Base-by-base conservation (phyloP, 352 stramenopile species). In the Globisporangium nunn region DNA sequence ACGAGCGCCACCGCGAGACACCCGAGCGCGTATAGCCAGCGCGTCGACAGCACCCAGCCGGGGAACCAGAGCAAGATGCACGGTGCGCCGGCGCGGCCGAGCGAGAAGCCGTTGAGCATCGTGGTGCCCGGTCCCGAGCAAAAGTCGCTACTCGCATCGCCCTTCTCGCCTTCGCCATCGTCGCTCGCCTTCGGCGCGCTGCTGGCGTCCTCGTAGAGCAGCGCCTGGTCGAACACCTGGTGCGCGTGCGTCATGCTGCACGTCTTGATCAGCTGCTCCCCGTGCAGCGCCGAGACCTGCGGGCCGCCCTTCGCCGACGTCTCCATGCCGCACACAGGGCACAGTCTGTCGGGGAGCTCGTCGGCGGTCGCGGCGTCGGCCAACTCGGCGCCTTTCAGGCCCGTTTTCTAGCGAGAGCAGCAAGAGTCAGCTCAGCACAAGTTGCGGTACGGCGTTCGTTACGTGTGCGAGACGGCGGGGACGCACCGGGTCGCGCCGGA, bases 21-120 rank as follows among this genome's bases (percentile, higher is more conserved):
- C 4, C 75, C 78, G 14, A 78, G 54, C 8, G 81, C 50, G 62
- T 87, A 90, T 10, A 68, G 66, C 58, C 68, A 63, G 7, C 64
- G 70, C 31, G 80, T 84, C 41, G 76, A 74, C 35, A 90, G 61
- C 31, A 88, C 70, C 80, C 80, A 90, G 14, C 75, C 77, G 51
- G 77, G 75, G 55, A 90, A 90, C 80, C 80, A 90, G 33, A 90
- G 70, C 58, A 88, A 43, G 15, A 90, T 65, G 54, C 80, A 90
- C 58, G 70, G 69, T 10, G 66, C 67, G n/a, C 47, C 68, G 23
- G 55, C 53, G 41, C 59, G 61, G 43, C 58, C 70, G 33, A 87
- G 68, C 4, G 75, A 72, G 54, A 90, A 90, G 0, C 80, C 80
- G 50, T 90, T 90, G 15, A 88, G 69, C 80, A 90, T 90, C 18